Evolutionary conservation across 2,329 filamentous ascomycete species (phyloP), one percentile per base, ranked within the genome.

Genomic region (Colletotrichum sp.): DNA sequence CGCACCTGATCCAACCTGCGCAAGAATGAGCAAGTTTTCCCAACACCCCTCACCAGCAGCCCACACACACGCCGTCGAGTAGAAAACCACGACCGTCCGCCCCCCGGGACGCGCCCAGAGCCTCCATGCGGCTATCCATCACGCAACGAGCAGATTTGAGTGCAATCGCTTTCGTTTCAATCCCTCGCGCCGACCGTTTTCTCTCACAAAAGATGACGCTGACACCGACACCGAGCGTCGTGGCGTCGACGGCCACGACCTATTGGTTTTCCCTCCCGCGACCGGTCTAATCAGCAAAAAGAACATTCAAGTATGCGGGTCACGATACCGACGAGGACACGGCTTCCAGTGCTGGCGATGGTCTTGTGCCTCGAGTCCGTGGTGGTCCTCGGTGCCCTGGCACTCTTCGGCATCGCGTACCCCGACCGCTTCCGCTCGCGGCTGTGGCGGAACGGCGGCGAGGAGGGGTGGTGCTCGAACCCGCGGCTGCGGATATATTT

Each of bases 391-490:
- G 28, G 60, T 0, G 66, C 78, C 15, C 67, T 78, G 4, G 57
- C 75, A 3, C 76, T 82, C 4, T 82, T 82, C 32, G 71, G 77
- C 12, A 13, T 81, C 4, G 80, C 78, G 16, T 81, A 81, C 60
- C 79, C 80, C 2, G 75, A 79, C 6, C 68, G 73, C 10, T 80
- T 80, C 59, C 77, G 81, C 36, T 78, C 79, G 13, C 76, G 75
- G 36, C 77, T 82, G 7, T 82, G 81, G 80, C 78, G 79, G 24
- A 80, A 82, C 30, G 81, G 81, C 15, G 80, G 80, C 34, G 79
- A 78, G 26, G 70, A 80, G n/a, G 80, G 80, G 16, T 83, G 80
- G 79, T 83, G 80, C 75, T 83, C 81, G 44, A 81, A 82, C 44
- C 82, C 81, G 5, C 80, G 80, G 5, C 34, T 78, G 49, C 74